phyloP scores from a whole-genome alignment of 2,329 filamentous ascomycete species.

The Fusarium torreyae region DNA sequence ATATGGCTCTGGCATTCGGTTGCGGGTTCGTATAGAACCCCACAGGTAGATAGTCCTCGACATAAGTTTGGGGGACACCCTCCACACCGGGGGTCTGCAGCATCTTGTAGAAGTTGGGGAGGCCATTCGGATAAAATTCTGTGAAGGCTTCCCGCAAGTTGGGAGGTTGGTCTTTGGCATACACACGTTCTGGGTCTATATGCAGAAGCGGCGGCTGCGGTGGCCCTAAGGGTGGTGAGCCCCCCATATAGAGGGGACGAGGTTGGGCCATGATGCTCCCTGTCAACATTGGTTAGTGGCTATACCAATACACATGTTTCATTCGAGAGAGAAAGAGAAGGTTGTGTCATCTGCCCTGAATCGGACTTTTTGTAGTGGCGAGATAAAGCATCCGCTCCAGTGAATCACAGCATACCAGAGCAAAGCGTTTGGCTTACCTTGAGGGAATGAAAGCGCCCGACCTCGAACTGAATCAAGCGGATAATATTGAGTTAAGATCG shows the following conservation, averaged over 20 bases:
- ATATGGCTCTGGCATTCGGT: constrained; percentile 52
- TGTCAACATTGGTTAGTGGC: constrained; percentile 25
- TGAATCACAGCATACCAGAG: background rate
- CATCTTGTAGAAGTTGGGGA: constrained; percentile 57
- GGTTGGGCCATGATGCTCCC: constrained; percentile 37
- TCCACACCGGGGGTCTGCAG: constrained; percentile 42
- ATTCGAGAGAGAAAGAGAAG: background rate
- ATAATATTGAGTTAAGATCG: background rate
- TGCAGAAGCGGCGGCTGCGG: constrained; percentile 35
- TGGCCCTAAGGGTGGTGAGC: constrained; percentile 24
- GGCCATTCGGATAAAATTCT: constrained; percentile 55
- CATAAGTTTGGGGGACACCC: constrained; percentile 51
- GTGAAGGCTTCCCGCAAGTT: constrained; percentile 49
- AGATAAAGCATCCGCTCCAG: background rate
- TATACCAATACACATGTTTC: background rate
- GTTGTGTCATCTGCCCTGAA: background rate
- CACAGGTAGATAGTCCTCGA: constrained; percentile 56
- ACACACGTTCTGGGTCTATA: constrained; percentile 39
- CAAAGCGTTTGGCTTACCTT: constrained; percentile 20
- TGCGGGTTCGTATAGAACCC: constrained; percentile 58
- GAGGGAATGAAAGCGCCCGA: constrained; percentile 9
- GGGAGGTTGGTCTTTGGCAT: constrained; percentile 45
- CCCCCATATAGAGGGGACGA: constrained; percentile 15
- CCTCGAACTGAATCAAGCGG: background rate
- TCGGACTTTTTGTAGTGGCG: background rate